Percentiles rank a stretch among this genome's conserved stretches.
phyloP scores from a whole-genome alignment of 2,329 filamentous ascomycete genomes.

The Aspergillus neotritici region DNA sequence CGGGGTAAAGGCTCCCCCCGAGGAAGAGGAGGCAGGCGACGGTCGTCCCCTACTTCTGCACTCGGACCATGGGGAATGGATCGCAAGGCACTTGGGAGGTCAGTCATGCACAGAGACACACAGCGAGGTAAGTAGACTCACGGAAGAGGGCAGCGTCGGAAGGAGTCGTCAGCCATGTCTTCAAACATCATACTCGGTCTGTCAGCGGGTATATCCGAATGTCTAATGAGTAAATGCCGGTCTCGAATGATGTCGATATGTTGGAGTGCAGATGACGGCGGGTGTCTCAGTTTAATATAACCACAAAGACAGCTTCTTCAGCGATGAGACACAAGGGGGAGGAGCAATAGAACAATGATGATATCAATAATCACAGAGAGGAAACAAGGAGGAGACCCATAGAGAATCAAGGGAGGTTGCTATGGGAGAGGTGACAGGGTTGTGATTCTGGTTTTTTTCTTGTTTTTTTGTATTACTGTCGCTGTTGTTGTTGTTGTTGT shows the following conservation, averaged over 20 bases:
- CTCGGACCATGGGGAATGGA: constrained; percentile 19
- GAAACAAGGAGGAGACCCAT: neutral
- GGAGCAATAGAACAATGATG: constrained; percentile 4
- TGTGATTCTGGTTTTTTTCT: constrained; percentile 10
- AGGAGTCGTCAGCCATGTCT: constrained; percentile 27
- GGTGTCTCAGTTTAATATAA: constrained; percentile 16
- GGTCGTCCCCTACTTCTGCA: constrained; percentile 28
- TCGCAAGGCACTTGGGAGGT: constrained; percentile 17
- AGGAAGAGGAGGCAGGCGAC: constrained; percentile 34
- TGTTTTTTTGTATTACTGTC: no score
- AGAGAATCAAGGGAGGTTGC: constrained; percentile 12
- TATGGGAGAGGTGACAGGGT: constrained; percentile 2
- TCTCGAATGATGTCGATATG: constrained; percentile 1
- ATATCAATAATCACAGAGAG: constrained; percentile 1
- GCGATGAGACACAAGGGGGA: constrained; percentile 9
- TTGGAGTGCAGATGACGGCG: neutral
- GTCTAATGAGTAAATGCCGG: no score
- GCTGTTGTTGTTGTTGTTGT: constrained; percentile 10
- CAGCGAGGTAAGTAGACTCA: constrained; percentile 17
- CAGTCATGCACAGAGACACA: constrained; percentile 6
- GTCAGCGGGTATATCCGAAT: neutral
- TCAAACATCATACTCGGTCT: constrained; percentile 23
- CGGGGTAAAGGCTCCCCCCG: constrained; percentile 34
- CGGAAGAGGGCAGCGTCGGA: constrained; percentile 33
- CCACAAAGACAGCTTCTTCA: constrained; percentile 3